Base-by-base conservation (phyloP, 2,329 filamentous ascomycete genomes). In the Ophiognomonia clavigignenti-juglandacearum region DNA sequence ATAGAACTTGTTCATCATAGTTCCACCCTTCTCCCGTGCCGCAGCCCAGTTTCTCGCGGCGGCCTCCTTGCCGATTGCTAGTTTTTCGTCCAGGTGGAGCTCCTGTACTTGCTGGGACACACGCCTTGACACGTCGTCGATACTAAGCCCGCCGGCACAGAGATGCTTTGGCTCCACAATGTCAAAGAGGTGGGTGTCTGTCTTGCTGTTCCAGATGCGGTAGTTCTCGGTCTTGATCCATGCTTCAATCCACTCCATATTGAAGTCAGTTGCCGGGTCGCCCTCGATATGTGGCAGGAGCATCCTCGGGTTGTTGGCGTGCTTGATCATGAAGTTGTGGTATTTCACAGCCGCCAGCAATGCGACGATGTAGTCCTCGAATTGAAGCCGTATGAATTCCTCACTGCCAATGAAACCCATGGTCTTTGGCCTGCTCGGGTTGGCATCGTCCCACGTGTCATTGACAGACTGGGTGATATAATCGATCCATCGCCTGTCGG, bases 401-500 rank as follows among this genome's bases (percentile, higher is more conserved):
- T 98, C 93, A 53, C 90, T 96, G 24, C 93, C 93, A 31, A 89
- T 83, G 60, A 96, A 98, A 24, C 91, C 91, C 73, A 96, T 85
- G 2, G 89, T 95, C 59, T 90, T 96, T n/a, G 93, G 93, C 39
- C 88, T 78, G 53, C 82, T 81, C 0, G 93, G 93, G 59, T 97
- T 92, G 4, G 82, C 73, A 35, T 96, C 89, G 61, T 98, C 93
- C 93, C 93, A 98, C 0, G 93, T 96, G 54, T 97, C 90, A 59
- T 93, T 88, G 19, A 98, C 88, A 32, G 90, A 87, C 58, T 96
- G 88, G 0, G 90, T 95, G 45, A 98, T 77, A 57, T 90, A 91
- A 67, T 98, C 93, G 56, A 98, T 96, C 92, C 93, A 98, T 48
- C 93, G 79, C 50, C 93, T 80, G 61, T 98, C 93, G 1, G 93